These are phyloP conservation scores for Planoprotostelium fungivorum DNA, from an alignment of 78 protist species.

Conservation along the genomic window DNA sequence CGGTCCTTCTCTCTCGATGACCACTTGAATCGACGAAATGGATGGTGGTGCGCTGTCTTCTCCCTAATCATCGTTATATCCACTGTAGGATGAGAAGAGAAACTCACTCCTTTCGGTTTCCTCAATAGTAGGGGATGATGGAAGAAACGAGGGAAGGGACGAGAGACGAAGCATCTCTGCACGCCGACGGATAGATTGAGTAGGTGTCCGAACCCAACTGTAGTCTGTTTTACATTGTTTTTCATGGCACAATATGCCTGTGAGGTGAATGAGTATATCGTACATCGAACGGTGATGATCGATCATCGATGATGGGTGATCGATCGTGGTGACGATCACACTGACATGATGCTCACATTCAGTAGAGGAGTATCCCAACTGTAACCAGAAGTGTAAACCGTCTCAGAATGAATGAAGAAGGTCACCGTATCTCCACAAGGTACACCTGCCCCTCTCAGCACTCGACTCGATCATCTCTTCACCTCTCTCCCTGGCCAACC, in stretches of 20 bases:
- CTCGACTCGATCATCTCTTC: not conserved
- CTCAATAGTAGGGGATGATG: too few relatives aligned
- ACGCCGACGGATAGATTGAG: too few relatives aligned
- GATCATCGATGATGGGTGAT: not conserved
- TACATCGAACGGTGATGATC: not conserved
- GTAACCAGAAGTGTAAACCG: not conserved
- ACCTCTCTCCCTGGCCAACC: not conserved
- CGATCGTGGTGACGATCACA: not conserved
- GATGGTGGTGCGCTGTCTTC: too few relatives aligned
- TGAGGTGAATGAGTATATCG: too few relatives aligned
- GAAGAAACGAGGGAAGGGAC: too few relatives aligned
- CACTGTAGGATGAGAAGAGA: too few relatives aligned
- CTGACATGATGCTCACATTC: not conserved
- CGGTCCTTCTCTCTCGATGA: too few relatives aligned
- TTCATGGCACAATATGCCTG: not conserved
- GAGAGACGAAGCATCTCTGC: too few relatives aligned
- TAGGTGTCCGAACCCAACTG: too few relatives aligned
- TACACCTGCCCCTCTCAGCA: not conserved
- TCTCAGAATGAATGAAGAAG: not conserved
- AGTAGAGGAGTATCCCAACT: not conserved
- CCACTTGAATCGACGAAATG: too few relatives aligned
- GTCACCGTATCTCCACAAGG: not conserved
- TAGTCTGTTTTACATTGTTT: not conserved
- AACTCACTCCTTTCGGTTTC: too few relatives aligned
- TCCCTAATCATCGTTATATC: too few relatives aligned